Evolutionary conservation across 345 rosid genomes (phyloP), one percentile per base, ranked within the genome.

Genomic region (Pelargonium nanum): DNA sequence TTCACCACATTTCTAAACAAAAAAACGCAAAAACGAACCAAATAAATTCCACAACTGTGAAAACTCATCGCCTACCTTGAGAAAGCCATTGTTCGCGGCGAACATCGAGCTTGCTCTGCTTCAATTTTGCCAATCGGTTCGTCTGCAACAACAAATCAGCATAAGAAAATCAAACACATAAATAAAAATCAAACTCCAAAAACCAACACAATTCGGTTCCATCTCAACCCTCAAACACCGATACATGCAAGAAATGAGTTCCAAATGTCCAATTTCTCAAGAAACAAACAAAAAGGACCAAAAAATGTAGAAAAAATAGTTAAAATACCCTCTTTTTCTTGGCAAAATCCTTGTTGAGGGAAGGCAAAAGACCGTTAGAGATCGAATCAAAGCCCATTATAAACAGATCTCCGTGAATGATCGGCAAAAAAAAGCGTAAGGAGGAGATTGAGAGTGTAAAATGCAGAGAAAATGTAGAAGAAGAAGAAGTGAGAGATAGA

Each of bases 21-120:
- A 19, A 53, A 52, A 19, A 19, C 9, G 5, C 22, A 24, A 8
- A 3, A 13, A 23, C 20, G 22, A n/a, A 15, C 28, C 53, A 66
- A 1, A 19, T 19, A 9, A 48, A 8, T 15, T 8, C 9, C 0
- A n/a, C n/a, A 7, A 1, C 50, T 0, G 50, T 17, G 64, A 26
- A 23, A n/a, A 62, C 52, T 19, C 60, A 62, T 22, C 56, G 24
- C 67, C 17, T 64, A 88, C 98, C 86, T 77, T 91, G 98, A 64
- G 98, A 84, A 67, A 91, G 96, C 98, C 98, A 91, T 77, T 91
- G 98, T 76, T 88, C 96, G 15, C 98, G 96, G 34, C 98, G 96
- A 20, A 80, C 94, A 70, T 86, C 95, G 0, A 91, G 81, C 81
- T 91, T 91, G 85, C 83, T 80, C 80, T 88, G 96, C 80, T 86